phyloP scores from a whole-genome alignment of 352 stramenopile species.

The Phytophthora pini region DNA sequence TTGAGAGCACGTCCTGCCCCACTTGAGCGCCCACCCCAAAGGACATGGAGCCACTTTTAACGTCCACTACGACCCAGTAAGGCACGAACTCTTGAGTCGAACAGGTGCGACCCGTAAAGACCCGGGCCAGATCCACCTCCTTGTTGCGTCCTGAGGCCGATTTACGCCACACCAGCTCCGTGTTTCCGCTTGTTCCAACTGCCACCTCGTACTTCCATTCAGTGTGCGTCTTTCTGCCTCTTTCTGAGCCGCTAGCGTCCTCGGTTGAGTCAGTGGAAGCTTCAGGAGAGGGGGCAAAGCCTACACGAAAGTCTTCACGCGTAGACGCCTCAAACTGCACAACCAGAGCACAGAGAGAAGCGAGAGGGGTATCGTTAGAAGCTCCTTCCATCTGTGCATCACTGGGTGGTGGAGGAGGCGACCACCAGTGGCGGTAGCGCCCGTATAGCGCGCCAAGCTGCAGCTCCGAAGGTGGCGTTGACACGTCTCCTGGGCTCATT shows the following conservation, averaged over 20 bases:
- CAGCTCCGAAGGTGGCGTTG: slow-evolving; percentile 40
- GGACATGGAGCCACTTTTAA: slow-evolving; percentile 38
- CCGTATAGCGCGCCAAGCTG: slow-evolving; percentile 60
- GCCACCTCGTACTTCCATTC: slow-evolving; percentile 75
- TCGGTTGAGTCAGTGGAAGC: slow-evolving; percentile 13
- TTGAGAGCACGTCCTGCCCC: slow-evolving; percentile 65
- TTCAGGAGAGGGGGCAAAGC: slow-evolving; percentile 50
- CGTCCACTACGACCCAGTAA: slow-evolving; percentile 76
- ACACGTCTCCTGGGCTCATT: slow-evolving; percentile 29
- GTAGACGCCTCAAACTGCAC: slow-evolving; percentile 74
- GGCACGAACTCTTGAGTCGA: slow-evolving; percentile 59
- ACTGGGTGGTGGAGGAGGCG: background rate
- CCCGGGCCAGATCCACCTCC: slow-evolving; percentile 62
- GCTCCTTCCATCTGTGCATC: slow-evolving; percentile 11
- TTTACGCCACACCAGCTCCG: slow-evolving; percentile 77
- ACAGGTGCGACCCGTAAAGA: slow-evolving; percentile 79
- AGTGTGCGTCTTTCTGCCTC: slow-evolving; percentile 9
- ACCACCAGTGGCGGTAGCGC: slow-evolving; percentile 59
- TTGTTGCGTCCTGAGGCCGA: slow-evolving; percentile 33
- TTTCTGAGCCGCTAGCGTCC: slow-evolving; percentile 7
- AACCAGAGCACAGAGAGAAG: slow-evolving; percentile 46
- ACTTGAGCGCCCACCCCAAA: slow-evolving; percentile 60
- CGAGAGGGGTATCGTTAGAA: slow-evolving; percentile 11
- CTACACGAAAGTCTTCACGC: slow-evolving; percentile 73
- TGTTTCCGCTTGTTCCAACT: slow-evolving; percentile 76